phyloP scores from a whole-genome alignment of 768 basidiomycete species.

The Cyclocybe aegerita region DNA sequence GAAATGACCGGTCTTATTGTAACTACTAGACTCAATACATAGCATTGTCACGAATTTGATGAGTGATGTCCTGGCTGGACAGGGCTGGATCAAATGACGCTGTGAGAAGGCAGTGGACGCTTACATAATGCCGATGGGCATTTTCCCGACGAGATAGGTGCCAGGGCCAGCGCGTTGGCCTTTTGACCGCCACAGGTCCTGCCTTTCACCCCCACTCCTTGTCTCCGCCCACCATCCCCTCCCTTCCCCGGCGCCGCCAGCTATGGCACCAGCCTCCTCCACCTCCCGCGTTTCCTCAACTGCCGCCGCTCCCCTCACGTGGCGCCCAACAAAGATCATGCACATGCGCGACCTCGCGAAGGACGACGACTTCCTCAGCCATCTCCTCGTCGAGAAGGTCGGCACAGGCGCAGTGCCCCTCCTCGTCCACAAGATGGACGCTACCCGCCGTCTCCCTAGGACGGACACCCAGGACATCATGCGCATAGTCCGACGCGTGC shows the following conservation, averaged over 20 bases:
- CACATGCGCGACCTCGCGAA: slow-evolving; percentile 87
- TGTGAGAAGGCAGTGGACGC: slow-evolving; percentile 4
- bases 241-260: slow-evolving; percentile 14
- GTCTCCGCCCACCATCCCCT: slow-evolving; percentile 14
- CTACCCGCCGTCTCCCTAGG: slow-evolving; percentile 73
- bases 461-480: slow-evolving; percentile 68
- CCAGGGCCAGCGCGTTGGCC: slow-evolving; percentile 16
- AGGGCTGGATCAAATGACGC: no score
- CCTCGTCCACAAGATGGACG: slow-evolving; percentile 89
- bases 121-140: slow-evolving; percentile 25
- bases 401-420: slow-evolving; percentile 80
- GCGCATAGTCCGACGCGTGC: slow-evolving; percentile 75
- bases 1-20: not conserved
- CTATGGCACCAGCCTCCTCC: slow-evolving; percentile 30
- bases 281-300: slow-evolving; percentile 21
- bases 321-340: slow-evolving; percentile 88
- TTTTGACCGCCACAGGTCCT: slow-evolving; percentile 9
- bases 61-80: slow-evolving; percentile 3
- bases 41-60: slow-evolving; percentile 8
- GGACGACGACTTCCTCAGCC: slow-evolving; percentile 90
- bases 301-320: slow-evolving; percentile 38
- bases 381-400: slow-evolving; percentile 86
- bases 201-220: slow-evolving; percentile 19
- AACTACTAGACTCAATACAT: no score
- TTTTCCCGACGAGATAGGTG: slow-evolving; percentile 24